Base-by-base conservation (phyloP, 257 asterid genomes). In the Solanum chilense region DNA sequence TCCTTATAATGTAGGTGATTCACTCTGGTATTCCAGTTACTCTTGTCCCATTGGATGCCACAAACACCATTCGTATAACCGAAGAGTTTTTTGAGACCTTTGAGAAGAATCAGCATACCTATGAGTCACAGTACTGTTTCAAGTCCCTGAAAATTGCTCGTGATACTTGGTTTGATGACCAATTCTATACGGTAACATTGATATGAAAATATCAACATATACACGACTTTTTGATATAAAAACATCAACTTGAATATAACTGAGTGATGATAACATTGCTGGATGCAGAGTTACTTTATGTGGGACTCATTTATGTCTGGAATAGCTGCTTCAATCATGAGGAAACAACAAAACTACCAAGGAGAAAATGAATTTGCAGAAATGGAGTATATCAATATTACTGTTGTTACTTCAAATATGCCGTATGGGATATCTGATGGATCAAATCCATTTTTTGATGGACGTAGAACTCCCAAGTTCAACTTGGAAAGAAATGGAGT, bases 11-110 rank as follows among this genome's bases (percentile, higher is more conserved):
- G 10, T 64, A 96, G 98, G 99, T 96, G 62, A 92, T 95, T 87
- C 96, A 96, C 87, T 96, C 99, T 3, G 97, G 98, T 20, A 92
- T 95, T 80, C 98, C 98, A 1, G 76, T 94, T 47, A 96, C 97
- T 88, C 92, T 96, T 29, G 96, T 96, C 88, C 98, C 99, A 49
- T 90, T 96, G 82, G 99, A 96, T 91, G 98, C 99, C 78, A 94
- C 98, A 35, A 93, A 96, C 93, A 95, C 98, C 41, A 95, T 96
- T 37, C 97, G 97, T 0, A 93, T 96, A 80, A 87, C 96, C 12
- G 9, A 74, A 5, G 84, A 89, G 6, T 94, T 95, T 85, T 93
- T 91, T 49, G 87, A 89, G 69, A 90, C 88, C 16, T 92, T 94
- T 84, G 96, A 95, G 90, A 90, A 92, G 93, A 94, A 93, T 87